phyloP scores from a whole-genome alignment of 768 basidiomycete genomes.

The Pholiota microspora region DNA sequence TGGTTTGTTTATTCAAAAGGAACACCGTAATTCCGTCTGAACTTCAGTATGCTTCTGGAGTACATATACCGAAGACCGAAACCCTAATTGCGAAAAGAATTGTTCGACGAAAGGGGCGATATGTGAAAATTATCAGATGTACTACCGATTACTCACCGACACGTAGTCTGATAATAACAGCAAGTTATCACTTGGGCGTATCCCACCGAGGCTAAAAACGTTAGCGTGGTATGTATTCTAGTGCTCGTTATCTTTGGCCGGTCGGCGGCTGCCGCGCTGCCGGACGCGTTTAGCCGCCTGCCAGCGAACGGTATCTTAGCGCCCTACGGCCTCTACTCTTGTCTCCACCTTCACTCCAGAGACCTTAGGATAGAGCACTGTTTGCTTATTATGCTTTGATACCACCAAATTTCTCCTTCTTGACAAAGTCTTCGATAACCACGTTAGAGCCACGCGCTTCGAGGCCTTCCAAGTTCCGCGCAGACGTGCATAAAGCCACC shows the following conservation, averaged over 20 bases:
- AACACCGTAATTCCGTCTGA: background rate
- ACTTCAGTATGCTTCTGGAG: background rate
- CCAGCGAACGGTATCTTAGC: background rate
- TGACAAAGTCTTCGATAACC: background rate
- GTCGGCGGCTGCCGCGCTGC: background rate
- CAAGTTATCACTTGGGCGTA: background rate
- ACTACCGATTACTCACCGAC: background rate
- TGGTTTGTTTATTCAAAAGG: no score
- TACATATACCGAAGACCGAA: background rate
- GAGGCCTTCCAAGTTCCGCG: background rate
- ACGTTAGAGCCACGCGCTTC: slow-evolving; percentile 2
- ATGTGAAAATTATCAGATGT: background rate
- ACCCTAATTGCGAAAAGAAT: background rate
- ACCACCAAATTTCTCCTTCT: no score
- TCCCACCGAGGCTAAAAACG: background rate
- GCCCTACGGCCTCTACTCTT: background rate
- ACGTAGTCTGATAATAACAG: background rate
- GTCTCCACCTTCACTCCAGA: background rate
- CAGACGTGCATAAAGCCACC: background rate
- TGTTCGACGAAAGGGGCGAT: background rate
- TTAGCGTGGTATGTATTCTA: background rate
- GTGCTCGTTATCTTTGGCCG: background rate
- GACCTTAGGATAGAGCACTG: no score
- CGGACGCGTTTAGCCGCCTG: background rate
- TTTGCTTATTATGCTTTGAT: no score